Conservation (phyloP, 2,329 filamentous ascomycete species). For the Chrysoporthe deuterocubensis region DNA sequence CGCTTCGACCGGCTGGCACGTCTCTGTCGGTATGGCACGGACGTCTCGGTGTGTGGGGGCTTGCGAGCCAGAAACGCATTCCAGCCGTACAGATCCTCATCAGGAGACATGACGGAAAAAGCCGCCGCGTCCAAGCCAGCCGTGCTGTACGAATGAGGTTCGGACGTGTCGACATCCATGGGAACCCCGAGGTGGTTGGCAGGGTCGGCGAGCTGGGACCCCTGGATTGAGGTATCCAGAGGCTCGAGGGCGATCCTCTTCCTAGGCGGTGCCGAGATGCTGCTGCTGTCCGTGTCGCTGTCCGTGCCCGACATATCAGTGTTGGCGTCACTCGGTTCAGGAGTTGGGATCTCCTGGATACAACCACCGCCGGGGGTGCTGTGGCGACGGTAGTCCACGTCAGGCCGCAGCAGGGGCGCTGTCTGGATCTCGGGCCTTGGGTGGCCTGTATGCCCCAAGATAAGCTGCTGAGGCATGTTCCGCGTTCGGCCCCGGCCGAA, state of each 20-base stretch:
- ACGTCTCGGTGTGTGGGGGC: slow-evolving; percentile 16
- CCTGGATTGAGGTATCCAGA: slow-evolving; percentile 23
- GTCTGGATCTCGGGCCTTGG: slow-evolving; percentile 22
- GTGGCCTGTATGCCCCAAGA: slow-evolving; percentile 17
- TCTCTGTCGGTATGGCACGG: slow-evolving; percentile 15
- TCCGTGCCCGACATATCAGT: slow-evolving; percentile 25
- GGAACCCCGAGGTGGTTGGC: slow-evolving; percentile 34
- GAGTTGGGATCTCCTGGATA: slow-evolving; percentile 10
- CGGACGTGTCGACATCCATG: slow-evolving; percentile 21
- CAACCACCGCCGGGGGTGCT: slow-evolving; percentile 8
- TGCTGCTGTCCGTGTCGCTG: slow-evolving; percentile 24
- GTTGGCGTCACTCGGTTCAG: slow-evolving; percentile 15
- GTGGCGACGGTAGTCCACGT: slow-evolving; percentile 3
- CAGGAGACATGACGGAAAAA: slow-evolving; percentile 25
- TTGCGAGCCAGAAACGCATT: slow-evolving; percentile 33
- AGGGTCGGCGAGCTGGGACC: slow-evolving; percentile 38
- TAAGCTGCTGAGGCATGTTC: slow-evolving; percentile 18
- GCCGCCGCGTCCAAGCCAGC: slow-evolving; percentile 26
- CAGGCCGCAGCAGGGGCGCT: slow-evolving; percentile 23
- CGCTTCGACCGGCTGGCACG: slow-evolving; percentile 26
- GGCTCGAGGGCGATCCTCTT: slow-evolving; percentile 10
- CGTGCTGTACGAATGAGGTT: slow-evolving; percentile 27
- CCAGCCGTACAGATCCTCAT: slow-evolving; percentile 37
- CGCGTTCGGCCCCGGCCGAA: slow-evolving; percentile 27
- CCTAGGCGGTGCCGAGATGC: slow-evolving; percentile 12